Evolutionary conservation across 2,329 filamentous ascomycete species (phyloP).

Genomic region (Pestalotiopsis fici): DNA sequence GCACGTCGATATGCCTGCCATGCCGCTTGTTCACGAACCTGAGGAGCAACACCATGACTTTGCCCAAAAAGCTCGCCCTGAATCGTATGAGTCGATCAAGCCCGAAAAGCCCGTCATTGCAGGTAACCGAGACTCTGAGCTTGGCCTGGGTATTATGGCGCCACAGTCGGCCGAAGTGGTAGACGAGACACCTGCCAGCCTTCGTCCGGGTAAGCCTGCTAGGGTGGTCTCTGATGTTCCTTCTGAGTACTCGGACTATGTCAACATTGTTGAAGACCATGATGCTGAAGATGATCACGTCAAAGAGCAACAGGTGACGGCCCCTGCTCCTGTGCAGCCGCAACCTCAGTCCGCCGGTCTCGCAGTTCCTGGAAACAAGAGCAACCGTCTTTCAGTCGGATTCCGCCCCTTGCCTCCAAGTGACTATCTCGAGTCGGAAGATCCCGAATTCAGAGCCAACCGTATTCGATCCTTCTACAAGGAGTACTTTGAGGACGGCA

Average conservation of each 20-base stretch:
- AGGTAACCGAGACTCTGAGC: constrained; percentile 20
- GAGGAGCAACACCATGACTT: constrained; percentile 23
- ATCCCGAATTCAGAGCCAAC: constrained; percentile 92
- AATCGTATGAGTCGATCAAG: constrained; percentile 21
- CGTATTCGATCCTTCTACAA: constrained; percentile 99
- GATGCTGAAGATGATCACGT: constrained; percentile 18
- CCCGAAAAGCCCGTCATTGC: constrained; percentile 18
- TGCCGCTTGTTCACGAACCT: constrained; percentile 39
- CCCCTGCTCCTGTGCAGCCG: constrained; percentile 21
- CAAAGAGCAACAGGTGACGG: constrained; percentile 17
- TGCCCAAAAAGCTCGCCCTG: constrained; percentile 18
- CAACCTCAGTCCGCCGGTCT: constrained; percentile 38
- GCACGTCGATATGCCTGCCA: constrained; percentile 31
- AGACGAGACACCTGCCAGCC: constrained; percentile 28
- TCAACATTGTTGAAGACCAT: constrained; percentile 28
- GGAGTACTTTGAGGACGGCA: constrained; percentile 94
- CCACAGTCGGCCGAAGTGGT: constrained; percentile 20
- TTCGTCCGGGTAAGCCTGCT: constrained; percentile 34
- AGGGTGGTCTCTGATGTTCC: constrained; percentile 29
- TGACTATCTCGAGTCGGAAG: constrained; percentile 76
- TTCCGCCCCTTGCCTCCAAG: constrained; percentile 87
- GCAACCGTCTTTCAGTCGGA: constrained; percentile 65
- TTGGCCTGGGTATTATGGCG: constrained; percentile 23
- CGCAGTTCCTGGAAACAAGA: constrained; percentile 55
- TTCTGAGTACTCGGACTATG: constrained; percentile 13